Conservation (phyloP, 257 asterid species). For the Scutellaria galericulata region DNA sequence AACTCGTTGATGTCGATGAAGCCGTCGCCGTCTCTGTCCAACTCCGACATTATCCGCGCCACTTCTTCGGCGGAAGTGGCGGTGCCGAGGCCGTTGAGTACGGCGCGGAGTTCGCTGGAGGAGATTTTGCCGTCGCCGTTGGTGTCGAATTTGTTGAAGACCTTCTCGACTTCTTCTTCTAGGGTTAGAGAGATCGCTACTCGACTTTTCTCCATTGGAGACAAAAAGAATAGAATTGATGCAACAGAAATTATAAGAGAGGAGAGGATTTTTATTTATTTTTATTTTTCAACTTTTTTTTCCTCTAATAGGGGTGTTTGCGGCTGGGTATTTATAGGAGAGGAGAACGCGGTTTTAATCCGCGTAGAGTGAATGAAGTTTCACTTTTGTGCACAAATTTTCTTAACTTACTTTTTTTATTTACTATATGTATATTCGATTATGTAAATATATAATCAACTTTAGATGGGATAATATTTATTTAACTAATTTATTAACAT, state of each 20-base stretch:
- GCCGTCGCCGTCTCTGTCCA: constrained; percentile 90
- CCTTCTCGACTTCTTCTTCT: constrained; percentile 44
- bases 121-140: constrained; percentile 52
- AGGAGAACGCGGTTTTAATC: no score
- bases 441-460: no score
- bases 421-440: no score
- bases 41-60: constrained; percentile 65
- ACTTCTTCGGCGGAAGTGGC: constrained; percentile 60
- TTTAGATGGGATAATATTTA: no score
- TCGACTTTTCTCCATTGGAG: constrained; percentile 36
- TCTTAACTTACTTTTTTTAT: no score
- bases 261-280: not conserved
- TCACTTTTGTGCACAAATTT: no score
- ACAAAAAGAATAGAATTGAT: not conserved
- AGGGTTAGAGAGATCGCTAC: constrained; percentile 29
- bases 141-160: constrained; percentile 47
- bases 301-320: not conserved
- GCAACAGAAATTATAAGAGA: not conserved
- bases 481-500: no score
- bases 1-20: constrained; percentile 81
- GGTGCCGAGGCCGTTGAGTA: constrained; percentile 51
- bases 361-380: no score
- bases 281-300: not conserved
- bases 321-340: not conserved
- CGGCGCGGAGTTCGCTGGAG: constrained; percentile 36